Percentiles rank a stretch among this genome's conserved stretches.
phyloP scores from a whole-genome alignment of 1,284 basidiomycete species.

The Cryptococcus deneoformans region DNA sequence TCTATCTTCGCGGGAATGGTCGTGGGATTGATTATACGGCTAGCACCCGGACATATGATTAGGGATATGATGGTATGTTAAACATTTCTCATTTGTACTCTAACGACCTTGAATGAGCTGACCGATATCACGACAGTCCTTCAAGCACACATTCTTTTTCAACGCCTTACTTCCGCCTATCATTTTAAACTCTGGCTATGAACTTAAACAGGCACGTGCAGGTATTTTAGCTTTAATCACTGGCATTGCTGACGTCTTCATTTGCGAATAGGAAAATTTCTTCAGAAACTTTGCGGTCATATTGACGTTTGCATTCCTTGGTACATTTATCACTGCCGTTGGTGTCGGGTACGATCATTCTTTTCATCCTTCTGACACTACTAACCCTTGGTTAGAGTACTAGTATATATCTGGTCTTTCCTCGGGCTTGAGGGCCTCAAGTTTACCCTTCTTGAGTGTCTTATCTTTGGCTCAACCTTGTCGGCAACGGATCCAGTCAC shows the following conservation, averaged over 20 bases:
- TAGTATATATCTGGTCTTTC: conserved; percentile 93
- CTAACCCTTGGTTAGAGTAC: conserved; percentile 54
- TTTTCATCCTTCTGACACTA: neutral
- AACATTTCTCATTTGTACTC: neutral
- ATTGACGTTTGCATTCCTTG: conserved; percentile 91
- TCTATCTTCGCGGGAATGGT: conserved; percentile 95
- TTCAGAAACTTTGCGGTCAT: conserved; percentile 98
- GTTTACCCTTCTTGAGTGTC: conserved; percentile 81
- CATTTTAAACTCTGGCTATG: conserved; percentile 97
- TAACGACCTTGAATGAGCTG: neutral
- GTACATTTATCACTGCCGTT: conserved; percentile 95
- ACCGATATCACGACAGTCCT: conserved; percentile 59
- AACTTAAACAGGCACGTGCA: conserved; percentile 78
- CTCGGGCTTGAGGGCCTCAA: conserved; percentile 80
- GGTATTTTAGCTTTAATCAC: neutral
- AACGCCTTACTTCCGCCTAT: conserved; percentile 97
- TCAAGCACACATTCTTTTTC: conserved; percentile 97
- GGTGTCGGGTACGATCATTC: conserved; percentile 73
- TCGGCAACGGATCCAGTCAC: conserved; percentile 98
- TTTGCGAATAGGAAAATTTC: conserved; percentile 75
- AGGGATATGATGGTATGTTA: conserved; percentile 90
- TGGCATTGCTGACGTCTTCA: conserved; percentile 3
- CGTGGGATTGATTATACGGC: conserved; percentile 84
- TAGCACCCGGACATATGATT: conserved; percentile 90
- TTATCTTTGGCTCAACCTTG: conserved; percentile 94